A percentile compares a stretch with the other conserved stretches of the same genome.
These are phyloP conservation scores for Moesziomyces parantarcticus DNA, from an alignment of 1,284 basidiomycete genomes.

Conservation along the genomic window DNA sequence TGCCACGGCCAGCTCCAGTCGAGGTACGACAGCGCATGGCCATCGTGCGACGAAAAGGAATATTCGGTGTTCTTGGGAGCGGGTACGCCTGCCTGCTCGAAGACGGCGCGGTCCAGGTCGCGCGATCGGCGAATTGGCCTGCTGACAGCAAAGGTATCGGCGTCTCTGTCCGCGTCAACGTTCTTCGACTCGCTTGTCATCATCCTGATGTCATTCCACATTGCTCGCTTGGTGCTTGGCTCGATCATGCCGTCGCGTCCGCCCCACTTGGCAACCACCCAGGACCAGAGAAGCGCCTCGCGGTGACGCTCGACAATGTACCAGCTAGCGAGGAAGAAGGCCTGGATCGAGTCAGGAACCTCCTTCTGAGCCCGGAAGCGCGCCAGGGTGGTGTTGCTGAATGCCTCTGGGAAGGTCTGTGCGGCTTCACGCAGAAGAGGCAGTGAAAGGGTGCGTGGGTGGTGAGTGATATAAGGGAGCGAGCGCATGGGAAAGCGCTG, in stretches of 20 bases:
- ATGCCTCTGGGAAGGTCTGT: slow-evolving; percentile 41
- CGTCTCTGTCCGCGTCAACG: neutral
- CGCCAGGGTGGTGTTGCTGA: slow-evolving; percentile 32
- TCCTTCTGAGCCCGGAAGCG: slow-evolving; percentile 59
- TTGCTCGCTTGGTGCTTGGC: slow-evolving; percentile 55
- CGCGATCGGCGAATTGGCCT: slow-evolving; percentile 25
- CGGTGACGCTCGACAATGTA: slow-evolving; percentile 55
- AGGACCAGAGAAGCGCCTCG: slow-evolving; percentile 58
- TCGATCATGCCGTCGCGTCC: slow-evolving; percentile 64
- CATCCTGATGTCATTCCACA: slow-evolving; percentile 69
- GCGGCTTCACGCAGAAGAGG: slow-evolving; percentile 61
- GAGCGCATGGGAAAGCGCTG: slow-evolving; percentile 68
- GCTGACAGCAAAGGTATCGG: slow-evolving; percentile 10
- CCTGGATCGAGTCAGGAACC: slow-evolving; percentile 68
- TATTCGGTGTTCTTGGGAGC: slow-evolving; percentile 45
- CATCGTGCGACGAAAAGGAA: slow-evolving; percentile 47
- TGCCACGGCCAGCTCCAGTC: slow-evolving; percentile 50
- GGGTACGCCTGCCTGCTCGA: slow-evolving; percentile 25
- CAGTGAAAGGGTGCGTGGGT: slow-evolving; percentile 67
- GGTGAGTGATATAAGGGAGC: slow-evolving; percentile 70
- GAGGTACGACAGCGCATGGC: slow-evolving; percentile 44
- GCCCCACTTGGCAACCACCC: slow-evolving; percentile 56
- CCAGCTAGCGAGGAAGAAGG: slow-evolving; percentile 56
- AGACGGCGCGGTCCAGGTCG: slow-evolving; percentile 12
- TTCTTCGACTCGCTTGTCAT: neutral